A percentile compares a stretch with the other conserved stretches of the same genome.
Evolutionary conservation across 2,329 filamentous ascomycete genomes (phyloP).

Genomic region (Clonostachys byssicola): DNA sequence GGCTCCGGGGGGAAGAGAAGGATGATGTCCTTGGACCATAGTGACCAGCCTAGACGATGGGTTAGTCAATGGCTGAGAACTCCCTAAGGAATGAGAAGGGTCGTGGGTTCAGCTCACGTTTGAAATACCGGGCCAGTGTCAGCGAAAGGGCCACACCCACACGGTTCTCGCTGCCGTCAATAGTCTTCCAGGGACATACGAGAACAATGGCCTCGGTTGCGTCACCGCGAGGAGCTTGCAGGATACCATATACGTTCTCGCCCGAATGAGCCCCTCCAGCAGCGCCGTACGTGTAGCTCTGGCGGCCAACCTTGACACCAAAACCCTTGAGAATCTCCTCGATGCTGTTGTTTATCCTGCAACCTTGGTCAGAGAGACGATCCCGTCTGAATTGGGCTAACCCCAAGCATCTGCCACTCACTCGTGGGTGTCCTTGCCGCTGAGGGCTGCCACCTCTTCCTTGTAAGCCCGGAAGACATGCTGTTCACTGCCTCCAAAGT

Average conservation of each 20-base stretch:
- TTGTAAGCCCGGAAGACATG: constrained; percentile 89
- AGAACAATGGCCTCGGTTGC: constrained; percentile 96
- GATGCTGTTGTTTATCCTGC: constrained; percentile 65
- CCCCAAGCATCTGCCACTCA: not conserved
- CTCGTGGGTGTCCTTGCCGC: not conserved
- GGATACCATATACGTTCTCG: constrained; percentile 89
- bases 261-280: constrained; percentile 71
- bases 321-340: constrained; percentile 71
- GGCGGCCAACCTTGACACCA: constrained; percentile 82
- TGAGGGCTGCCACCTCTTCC: constrained; percentile 52
- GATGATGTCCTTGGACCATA: constrained; percentile 99
- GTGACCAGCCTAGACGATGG: constrained; percentile 70
- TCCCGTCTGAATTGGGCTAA: not conserved
- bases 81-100: not conserved
- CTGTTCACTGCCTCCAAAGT: constrained; percentile 95
- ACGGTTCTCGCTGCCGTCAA: constrained; percentile 72
- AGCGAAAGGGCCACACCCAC: constrained; percentile 85
- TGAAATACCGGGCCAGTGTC: constrained; percentile 90
- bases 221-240: constrained; percentile 91
- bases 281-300: constrained; percentile 82
- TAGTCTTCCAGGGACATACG: constrained; percentile 83
- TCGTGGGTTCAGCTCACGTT: constrained; percentile 44
- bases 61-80: not conserved
- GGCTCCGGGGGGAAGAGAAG: constrained; percentile 87
- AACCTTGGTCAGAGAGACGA: constrained; percentile 12